These are phyloP conservation scores for Cicer judaicum DNA, from an alignment of 306 rosid species.

Conservation along the genomic window DNA sequence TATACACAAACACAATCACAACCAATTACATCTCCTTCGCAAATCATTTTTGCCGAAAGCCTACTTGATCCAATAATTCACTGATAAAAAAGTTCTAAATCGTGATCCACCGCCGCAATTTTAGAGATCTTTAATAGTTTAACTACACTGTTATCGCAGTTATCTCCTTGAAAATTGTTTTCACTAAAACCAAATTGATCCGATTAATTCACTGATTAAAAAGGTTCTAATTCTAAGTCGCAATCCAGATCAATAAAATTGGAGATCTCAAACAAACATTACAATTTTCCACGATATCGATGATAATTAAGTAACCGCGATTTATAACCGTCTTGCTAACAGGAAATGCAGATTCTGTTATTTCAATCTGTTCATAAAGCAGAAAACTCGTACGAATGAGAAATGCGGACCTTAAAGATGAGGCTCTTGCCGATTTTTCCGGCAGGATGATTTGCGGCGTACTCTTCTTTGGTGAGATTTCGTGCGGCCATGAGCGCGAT, in stretches of 20 bases:
- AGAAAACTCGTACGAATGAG: background rate
- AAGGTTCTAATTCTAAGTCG: background rate
- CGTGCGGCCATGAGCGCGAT: constrained; percentile 92
- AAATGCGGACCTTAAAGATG: constrained; percentile 77
- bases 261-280: background rate
- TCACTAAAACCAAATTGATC: background rate
- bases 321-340: background rate
- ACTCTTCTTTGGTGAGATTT: constrained; percentile 80
- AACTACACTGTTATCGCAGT: background rate
- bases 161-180: background rate
- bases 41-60: background rate
- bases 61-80: background rate
- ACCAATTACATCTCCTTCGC: constrained; percentile 12
- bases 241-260: background rate
- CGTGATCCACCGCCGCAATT: background rate
- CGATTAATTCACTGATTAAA: background rate
- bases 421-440: constrained; percentile 95
- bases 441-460: constrained; percentile 95
- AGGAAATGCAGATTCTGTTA: constrained; percentile 13
- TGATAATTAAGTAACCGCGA: background rate
- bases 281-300: background rate
- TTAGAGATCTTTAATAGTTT: background rate
- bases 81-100: background rate
- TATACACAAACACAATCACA: constrained; percentile 39
- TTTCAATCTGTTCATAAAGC: background rate